Percentiles rank a stretch among this genome's conserved stretches.
phyloP scores from a whole-genome alignment of 768 basidiomycete species.

The Pholiota molesta region DNA sequence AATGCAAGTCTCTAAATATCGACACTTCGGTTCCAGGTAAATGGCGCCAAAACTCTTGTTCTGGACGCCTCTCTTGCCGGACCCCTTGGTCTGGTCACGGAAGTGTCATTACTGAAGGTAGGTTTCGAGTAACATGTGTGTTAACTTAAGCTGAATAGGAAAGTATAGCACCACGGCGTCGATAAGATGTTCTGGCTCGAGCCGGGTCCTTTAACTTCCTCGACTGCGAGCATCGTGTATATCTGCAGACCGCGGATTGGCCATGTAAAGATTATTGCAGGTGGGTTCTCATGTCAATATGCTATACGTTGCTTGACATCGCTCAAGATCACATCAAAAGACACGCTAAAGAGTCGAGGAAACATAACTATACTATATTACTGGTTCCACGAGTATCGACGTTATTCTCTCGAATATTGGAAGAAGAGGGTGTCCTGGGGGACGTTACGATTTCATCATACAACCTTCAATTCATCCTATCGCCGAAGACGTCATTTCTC shows the following conservation, averaged over 20 bases:
- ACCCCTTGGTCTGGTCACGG: slow-evolving; percentile 92
- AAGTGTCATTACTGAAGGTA: slow-evolving; percentile 92
- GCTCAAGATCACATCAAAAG: slow-evolving; percentile 87
- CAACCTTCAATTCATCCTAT: slow-evolving; percentile 91
- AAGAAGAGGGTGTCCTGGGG: slow-evolving; percentile 98
- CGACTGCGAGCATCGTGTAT: slow-evolving; percentile 90
- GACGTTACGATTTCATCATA: slow-evolving; percentile 87
- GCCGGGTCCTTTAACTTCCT: slow-evolving; percentile 77
- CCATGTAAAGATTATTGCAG: slow-evolving; percentile 87
- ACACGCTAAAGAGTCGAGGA: slow-evolving; percentile 69
- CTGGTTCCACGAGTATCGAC: slow-evolving; percentile 89
- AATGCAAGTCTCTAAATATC: slow-evolving; percentile 13
- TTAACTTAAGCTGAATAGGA: neutral
- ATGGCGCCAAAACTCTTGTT: slow-evolving; percentile 96
- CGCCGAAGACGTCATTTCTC: slow-evolving; percentile 89
- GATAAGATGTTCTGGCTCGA: slow-evolving; percentile 99
- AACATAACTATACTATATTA: slow-evolving; percentile 84
- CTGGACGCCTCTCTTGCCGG: slow-evolving; percentile 87
- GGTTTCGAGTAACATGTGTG: neutral
- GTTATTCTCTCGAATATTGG: slow-evolving; percentile 82
- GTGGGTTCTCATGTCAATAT: slow-evolving; percentile 48
- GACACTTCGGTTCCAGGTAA: slow-evolving; percentile 54
- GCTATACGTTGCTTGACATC: slow-evolving; percentile 28
- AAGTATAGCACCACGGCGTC: slow-evolving; percentile 90
- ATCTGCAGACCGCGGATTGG: slow-evolving; percentile 87